Evolutionary conservation across 495 filamentous ascomycete genomes (phyloP).

Genomic region (Aspergillus steynii): DNA sequence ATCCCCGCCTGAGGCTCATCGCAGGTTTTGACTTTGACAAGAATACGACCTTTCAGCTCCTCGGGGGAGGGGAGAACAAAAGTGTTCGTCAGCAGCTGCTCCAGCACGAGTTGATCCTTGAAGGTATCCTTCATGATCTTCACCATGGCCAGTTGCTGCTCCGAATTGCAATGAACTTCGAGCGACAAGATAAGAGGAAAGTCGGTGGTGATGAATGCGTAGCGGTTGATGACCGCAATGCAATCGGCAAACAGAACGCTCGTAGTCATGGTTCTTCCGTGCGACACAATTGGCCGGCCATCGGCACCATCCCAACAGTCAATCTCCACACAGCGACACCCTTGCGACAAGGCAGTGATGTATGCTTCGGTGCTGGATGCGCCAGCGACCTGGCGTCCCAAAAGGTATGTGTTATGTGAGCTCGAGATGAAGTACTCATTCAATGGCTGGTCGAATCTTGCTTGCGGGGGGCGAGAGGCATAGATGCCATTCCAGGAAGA

Average conservation of each 20-base stretch:
- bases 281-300: slow-evolving; percentile 81
- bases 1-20: slow-evolving; percentile 42
- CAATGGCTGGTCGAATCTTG: slow-evolving; percentile 74
- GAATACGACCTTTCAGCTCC: slow-evolving; percentile 75
- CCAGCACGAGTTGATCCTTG: slow-evolving; percentile 71
- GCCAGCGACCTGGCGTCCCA: slow-evolving; percentile 85
- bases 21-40: slow-evolving; percentile 89
- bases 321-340: slow-evolving; percentile 93
- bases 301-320: slow-evolving; percentile 96
- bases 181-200: slow-evolving; percentile 93
- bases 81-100: slow-evolving; percentile 67
- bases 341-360: slow-evolving; percentile 81
- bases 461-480: slow-evolving; percentile 54
- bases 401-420: slow-evolving; percentile 96
- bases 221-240: slow-evolving; percentile 87
- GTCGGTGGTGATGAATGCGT: slow-evolving; percentile 77
- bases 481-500: slow-evolving; percentile 68
- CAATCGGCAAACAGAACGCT: slow-evolving; percentile 85
- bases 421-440: slow-evolving; percentile 99
- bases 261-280: slow-evolving; percentile 86
- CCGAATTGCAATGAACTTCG: slow-evolving; percentile 85
- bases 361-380: slow-evolving; percentile 93
- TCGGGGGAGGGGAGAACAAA: slow-evolving; percentile 78
- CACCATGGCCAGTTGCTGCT: slow-evolving; percentile 86
- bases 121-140: slow-evolving; percentile 85